Percentiles rank a stretch among this genome's conserved stretches.
Evolutionary conservation across 2,329 filamentous ascomycete species (phyloP).

Genomic region (Trichoderma pleuroti): DNA sequence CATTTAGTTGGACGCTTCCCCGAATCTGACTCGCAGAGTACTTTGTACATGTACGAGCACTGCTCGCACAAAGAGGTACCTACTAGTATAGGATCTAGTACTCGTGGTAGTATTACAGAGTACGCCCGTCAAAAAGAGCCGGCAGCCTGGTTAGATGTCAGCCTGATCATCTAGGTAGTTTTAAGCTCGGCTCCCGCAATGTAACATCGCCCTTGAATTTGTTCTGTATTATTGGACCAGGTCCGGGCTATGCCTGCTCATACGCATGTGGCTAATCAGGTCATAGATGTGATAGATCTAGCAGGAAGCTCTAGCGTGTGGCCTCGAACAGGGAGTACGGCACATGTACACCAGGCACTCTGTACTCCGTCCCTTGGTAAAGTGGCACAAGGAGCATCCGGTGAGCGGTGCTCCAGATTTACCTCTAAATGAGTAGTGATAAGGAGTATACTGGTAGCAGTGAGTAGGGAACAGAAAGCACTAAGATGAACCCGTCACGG

Average conservation of each 20-base stretch:
- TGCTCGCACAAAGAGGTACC: too few relatives aligned
- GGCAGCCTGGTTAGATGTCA: conserved; percentile 13
- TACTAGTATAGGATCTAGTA: too few relatives aligned
- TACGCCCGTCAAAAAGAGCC: conserved; percentile 14
- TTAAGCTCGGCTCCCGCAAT: conserved; percentile 16
- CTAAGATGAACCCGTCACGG: background rate
- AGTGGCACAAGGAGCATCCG: background rate
- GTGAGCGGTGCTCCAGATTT: background rate
- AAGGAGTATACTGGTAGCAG: background rate
- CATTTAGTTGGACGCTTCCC: background rate
- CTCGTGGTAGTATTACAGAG: too few relatives aligned
- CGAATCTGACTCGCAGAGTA: background rate
- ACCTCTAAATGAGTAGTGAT: background rate
- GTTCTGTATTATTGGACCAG: background rate
- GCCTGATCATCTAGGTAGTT: conserved; percentile 8
- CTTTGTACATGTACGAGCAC: background rate
- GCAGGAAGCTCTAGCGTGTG: conserved; percentile 13
- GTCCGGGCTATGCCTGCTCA: background rate
- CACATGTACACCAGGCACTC: background rate
- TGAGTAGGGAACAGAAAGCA: background rate
- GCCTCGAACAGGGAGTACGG: background rate
- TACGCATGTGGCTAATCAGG: conserved; percentile 16
- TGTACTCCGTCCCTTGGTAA: background rate
- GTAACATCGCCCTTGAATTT: conserved; percentile 1
- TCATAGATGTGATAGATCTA: conserved; percentile 19